These are phyloP conservation scores for Sarocladium brachiariae DNA, from an alignment of 2,329 filamentous ascomycete genomes.

Conservation along the genomic window DNA sequence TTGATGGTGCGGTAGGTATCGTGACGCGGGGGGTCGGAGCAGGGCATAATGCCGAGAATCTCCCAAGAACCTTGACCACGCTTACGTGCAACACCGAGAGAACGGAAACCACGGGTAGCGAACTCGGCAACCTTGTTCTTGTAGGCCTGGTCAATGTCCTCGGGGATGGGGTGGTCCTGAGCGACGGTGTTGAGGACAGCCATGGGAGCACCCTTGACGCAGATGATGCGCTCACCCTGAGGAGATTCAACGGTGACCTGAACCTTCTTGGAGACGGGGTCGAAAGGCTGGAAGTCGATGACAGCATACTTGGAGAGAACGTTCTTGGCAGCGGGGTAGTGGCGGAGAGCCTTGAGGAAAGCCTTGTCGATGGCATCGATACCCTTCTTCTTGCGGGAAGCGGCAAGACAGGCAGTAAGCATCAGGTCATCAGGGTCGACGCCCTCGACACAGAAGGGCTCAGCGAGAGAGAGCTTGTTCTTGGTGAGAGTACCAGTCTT, in stretches of 20 bases:
- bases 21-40: constrained; percentile 83
- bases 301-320: constrained; percentile 80
- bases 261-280: constrained; percentile 91
- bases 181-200: constrained; percentile 84
- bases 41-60: constrained; percentile 92
- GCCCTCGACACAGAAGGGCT: constrained; percentile 76
- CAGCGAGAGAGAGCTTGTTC: constrained; percentile 84
- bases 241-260: constrained; percentile 76
- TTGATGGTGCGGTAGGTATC: constrained; percentile 86
- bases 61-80: constrained; percentile 76
- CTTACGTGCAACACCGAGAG: constrained; percentile 88
- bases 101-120: constrained; percentile 87
- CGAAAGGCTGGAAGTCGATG: constrained; percentile 79
- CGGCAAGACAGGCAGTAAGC: constrained; percentile 84
- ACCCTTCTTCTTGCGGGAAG: constrained; percentile 91
- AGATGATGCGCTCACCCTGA: constrained; percentile 76
- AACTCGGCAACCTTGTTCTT: constrained; percentile 92
- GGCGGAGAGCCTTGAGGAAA: constrained; percentile 78
- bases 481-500: constrained; percentile 91
- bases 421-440: constrained; percentile 84
- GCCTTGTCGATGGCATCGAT: constrained; percentile 94
- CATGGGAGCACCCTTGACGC: constrained; percentile 85
- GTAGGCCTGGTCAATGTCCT: constrained; percentile 73
- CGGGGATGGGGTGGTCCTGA: constrained; percentile 73
- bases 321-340: constrained; percentile 75